Base-by-base conservation (phyloP, 805 yeast genomes). In the Nadsonia fulvescens region DNA sequence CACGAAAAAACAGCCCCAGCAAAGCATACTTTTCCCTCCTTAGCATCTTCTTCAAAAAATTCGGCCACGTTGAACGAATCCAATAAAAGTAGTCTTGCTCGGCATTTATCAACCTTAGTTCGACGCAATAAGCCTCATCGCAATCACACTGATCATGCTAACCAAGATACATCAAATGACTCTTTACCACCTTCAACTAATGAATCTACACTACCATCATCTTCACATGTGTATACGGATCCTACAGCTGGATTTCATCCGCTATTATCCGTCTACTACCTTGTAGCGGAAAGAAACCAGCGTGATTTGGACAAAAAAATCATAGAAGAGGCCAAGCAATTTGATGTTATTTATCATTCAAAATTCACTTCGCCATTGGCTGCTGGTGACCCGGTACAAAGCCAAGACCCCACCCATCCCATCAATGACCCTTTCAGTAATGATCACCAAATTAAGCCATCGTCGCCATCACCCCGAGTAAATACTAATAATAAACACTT, bases 171-270 rank as follows among this genome's bases (percentile, higher is more conserved):
- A 8, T 17, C 19, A 17, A 17, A 17, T n/a, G 9, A 8, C 19
- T n/a, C 9, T 17, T n/a, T 8, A n/a, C 8, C 19, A 17, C n/a
- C 19, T 20, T 20, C 9, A 20, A 20, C 22, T 23, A 26, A 10
- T 21, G 24, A 4, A 17, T 27, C 4, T 23, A 25, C 8, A 15
- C 20, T 6, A 25, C 28, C 8, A 8, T 23, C 8, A 25, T 23
- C 5, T 25, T 25, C 19, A 14, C 23, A 27, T 13, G 24, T 15
- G 18, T 13, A 16, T 2, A 25, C 26, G 2, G 89, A 81, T 48
- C 95, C 96, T 9, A 77, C 93, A 1, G 59, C 64, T 28, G 86
- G 83, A 2, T 83, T 65, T 47, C 92, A 83, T 50, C 96, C 98
- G 0, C 58, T 83, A 35, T 53, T 86, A 8, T 79, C 93, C 5